Evolutionary conservation across 352 stramenopile genomes (phyloP), one percentile per base, ranked within the genome.

Genomic region (Peronospora belbahrii): DNA sequence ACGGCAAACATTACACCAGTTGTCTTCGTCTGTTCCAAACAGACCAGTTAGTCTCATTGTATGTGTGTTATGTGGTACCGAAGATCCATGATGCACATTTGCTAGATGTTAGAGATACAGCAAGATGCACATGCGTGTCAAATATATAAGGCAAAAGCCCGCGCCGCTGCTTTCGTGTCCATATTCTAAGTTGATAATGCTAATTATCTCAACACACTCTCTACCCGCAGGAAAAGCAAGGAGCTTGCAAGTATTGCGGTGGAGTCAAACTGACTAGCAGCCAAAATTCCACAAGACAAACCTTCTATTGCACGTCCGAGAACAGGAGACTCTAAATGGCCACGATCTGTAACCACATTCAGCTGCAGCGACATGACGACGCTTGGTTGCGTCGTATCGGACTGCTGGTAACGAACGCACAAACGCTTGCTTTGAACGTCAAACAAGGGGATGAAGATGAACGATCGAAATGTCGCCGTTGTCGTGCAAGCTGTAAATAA

Each of bases 221-320:
- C n/a, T 74, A 85, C 24, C 61, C 69, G 2, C 52, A 86, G 14
- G 56, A 65, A 1, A 20, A 86, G 74, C 67, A 51, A 60, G 30
- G 78, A 86, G 17, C 70, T 90, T 22, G 62, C 38, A 3, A 47
- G 59, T 41, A 39, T 90, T 5, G n/a, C 61, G 10, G 56, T 84
- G 9, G 52, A 63, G 20, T 43, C 32, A 1, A 83, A 85, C 28
- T 90, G 75, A 74, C 78, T 75, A 6, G 46, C 49, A 35, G 63
- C 54, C 7, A 47, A 68, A 33, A 42, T 34, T n/a, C 62, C 49
- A 13, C 73, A 75, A 27, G 68, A 84, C 2, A 56, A 69, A 8
- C 42, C 88, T 28, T 78, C 82, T 52, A 88, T 45, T 71, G 78
- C 13, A 82, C 88, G 65, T 46, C 85, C n/a, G 84, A 85, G 74